phyloP scores from a whole-genome alignment of 345 rosid species.

The Eucalyptus curtisii region DNA sequence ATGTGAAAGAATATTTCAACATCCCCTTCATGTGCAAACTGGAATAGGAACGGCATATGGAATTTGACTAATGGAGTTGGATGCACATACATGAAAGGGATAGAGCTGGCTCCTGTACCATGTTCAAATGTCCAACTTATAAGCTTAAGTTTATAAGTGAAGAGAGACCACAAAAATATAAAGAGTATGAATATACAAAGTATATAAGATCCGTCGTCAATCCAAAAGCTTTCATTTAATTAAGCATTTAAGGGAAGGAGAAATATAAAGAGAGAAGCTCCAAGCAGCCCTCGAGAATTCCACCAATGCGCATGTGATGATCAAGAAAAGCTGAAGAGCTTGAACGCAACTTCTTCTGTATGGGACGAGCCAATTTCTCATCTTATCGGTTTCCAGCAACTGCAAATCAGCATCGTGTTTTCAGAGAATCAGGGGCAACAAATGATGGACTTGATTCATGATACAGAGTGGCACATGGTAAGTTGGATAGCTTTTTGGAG shows the following conservation, averaged over 20 bases:
- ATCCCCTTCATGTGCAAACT: rapidly evolving
- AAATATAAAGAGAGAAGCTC: background rate
- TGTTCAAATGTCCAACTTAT: background rate
- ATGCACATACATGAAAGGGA: background rate
- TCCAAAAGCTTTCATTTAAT: background rate
- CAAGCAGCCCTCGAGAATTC: background rate
- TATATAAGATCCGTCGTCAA: background rate
- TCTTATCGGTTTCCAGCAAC: background rate
- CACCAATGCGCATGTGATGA: background rate
- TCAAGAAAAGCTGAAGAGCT: background rate
- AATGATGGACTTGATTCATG: background rate
- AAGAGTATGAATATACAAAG: rapidly evolving
- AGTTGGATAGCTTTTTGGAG: background rate
- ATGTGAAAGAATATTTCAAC: background rate
- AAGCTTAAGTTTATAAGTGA: background rate
- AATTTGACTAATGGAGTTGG: background rate
- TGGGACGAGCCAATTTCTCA: background rate
- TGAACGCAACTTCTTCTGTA: background rate
- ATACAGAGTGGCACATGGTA: background rate
- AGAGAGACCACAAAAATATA: background rate
- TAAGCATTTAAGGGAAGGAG: background rate
- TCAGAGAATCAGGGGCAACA: background rate
- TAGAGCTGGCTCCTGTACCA: rapidly evolving
- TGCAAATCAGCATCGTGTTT: background rate
- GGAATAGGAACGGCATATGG: background rate